Conservation (phyloP, 2,329 filamentous ascomycete genomes). For the Berkeleyomyces rouxiae region DNA sequence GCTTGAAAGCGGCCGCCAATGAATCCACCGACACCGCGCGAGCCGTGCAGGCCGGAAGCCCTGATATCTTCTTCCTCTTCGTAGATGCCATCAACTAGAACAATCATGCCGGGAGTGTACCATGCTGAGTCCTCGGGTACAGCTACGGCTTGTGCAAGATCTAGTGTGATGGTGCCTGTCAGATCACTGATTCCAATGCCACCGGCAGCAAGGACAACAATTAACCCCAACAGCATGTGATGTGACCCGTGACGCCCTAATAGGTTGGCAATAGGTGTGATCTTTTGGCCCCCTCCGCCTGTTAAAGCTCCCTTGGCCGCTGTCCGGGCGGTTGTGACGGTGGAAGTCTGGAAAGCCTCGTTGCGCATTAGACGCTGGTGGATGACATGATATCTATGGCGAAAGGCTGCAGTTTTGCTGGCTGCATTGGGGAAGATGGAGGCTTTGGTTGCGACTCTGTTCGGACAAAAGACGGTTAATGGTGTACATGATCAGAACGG, state of each 20-base stretch:
- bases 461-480: neutral
- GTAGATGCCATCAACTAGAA: slow-evolving; percentile 89
- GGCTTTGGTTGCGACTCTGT: slow-evolving; percentile 43
- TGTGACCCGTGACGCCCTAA: slow-evolving; percentile 66
- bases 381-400: slow-evolving; percentile 80
- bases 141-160: slow-evolving; percentile 62
- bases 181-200: slow-evolving; percentile 69
- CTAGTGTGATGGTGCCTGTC: slow-evolving; percentile 72
- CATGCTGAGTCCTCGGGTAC: slow-evolving; percentile 77
- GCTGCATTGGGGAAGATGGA: slow-evolving; percentile 59
- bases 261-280: slow-evolving; percentile 67
- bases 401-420: slow-evolving; percentile 72
- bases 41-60: slow-evolving; percentile 55
- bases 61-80: slow-evolving; percentile 77
- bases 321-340: slow-evolving; percentile 45
- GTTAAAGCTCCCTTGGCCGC: slow-evolving; percentile 40
- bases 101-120: slow-evolving; percentile 92
- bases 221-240: slow-evolving; percentile 73
- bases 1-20: slow-evolving; percentile 86
- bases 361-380: slow-evolving; percentile 86
- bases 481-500: neutral
- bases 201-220: slow-evolving; percentile 67
- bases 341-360: slow-evolving; percentile 75
- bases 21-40: slow-evolving; percentile 69
- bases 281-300: slow-evolving; percentile 57